Evolutionary conservation across 129 eudicot genomes (phyloP).

Genomic region (Flaveria linearis): DNA sequence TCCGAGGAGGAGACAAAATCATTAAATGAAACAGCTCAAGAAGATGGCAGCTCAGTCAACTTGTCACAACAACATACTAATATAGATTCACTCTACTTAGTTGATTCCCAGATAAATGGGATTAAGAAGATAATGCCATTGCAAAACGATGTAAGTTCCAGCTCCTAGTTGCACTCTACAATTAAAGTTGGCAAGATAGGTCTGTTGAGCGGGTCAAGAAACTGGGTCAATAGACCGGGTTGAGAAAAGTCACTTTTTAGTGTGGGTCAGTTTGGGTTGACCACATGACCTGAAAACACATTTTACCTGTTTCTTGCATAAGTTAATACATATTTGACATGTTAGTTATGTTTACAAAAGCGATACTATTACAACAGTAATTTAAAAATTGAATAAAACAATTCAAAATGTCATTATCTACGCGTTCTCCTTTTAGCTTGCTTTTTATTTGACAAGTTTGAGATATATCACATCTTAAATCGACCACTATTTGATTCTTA

Average conservation of each 20-base stretch:
- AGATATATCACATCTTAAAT: background rate
- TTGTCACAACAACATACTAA: constrained; percentile 22
- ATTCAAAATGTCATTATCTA: background rate
- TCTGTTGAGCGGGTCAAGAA: background rate
- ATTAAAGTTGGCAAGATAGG: background rate
- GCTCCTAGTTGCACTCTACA: background rate
- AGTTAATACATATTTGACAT: background rate
- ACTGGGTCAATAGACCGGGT: background rate
- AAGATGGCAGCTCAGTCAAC: constrained; percentile 32
- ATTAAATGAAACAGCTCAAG: constrained; percentile 30
- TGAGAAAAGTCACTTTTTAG: background rate
- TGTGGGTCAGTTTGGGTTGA: background rate
- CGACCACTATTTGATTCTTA: background rate
- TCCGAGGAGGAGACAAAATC: constrained; percentile 32
- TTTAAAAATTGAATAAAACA: background rate
- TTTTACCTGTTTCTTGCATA: background rate
- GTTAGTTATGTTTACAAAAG: background rate
- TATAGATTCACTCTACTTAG: constrained; percentile 26
- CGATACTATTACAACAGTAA: background rate
- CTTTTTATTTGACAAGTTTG: background rate
- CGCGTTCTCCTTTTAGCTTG: background rate
- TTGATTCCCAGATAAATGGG: constrained; percentile 31
- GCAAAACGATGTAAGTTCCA: constrained; percentile 51
- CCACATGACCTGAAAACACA: background rate
- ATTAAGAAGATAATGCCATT: constrained; percentile 53